Base-by-base conservation (phyloP, 1,139 yeast genomes). In the Hyphopichia fennica region DNA sequence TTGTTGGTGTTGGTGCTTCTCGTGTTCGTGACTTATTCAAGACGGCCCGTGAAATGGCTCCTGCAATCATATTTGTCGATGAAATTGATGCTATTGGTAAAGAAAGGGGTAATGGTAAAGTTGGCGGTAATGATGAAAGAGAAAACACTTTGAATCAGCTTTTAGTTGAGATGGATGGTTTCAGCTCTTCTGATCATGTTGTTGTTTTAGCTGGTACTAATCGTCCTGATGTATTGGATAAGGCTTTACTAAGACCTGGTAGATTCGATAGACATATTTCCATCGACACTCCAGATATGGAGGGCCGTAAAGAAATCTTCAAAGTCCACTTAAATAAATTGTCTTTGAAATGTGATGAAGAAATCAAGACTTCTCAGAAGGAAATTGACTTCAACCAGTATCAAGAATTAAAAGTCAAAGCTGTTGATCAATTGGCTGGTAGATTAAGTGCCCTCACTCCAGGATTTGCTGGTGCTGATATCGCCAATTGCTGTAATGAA, bases 11-110 rank as follows among this genome's bases (percentile, higher is more conserved):
- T 14, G 99, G 99, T 69, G 98, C 99, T 2, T 86, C 96, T 18
- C 81, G 99, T 62, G 99, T 93, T 31, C 88, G 99, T 61, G 98
- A 93, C 61, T 72, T 93, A 57, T 93, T 93, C 65, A 82, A 86
- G 56, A 88, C 89, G 37, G 99, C 99, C 4, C 81, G 97, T 61
- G 88, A 86, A 58, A 83, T 85, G 63, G 95, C 98, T 0, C 99
- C 99, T 2, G 78, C 95, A 23, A 93, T 93, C 57, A 85, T 93
- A 36, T 93, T 93, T 58, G 90, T 93, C 44, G 99, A 93, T 71
- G 99, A 93, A 71, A 93, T 93, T 49, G 99, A 93, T 73, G 99
- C 99, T 4, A 93, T 93, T 62, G 99, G 99, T 58, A 90, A 90
- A 62, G 89, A 91, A 41, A 82, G 99, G 66, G 84, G 91, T 35